A percentile compares a stretch with the other conserved stretches of the same genome.
Conservation (phyloP, 495 filamentous ascomycete species). For the Aspergillus cavernicola region DNA sequence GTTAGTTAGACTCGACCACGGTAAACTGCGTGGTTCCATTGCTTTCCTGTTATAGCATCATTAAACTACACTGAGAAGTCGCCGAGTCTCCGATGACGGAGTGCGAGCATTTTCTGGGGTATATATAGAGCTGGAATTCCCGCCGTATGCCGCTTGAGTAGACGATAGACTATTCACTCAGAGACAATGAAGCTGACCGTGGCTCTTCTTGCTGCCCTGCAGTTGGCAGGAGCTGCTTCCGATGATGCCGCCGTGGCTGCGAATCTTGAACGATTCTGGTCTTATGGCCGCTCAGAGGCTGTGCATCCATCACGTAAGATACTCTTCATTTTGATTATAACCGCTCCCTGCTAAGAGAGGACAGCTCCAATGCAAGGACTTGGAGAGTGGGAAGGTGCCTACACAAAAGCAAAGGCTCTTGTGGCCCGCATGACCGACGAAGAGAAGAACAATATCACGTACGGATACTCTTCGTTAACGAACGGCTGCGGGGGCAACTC, state of each 20-base stretch:
- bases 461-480: constrained; percentile 23
- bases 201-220: not conserved
- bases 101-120: too few relatives aligned
- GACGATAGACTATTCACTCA: too few relatives aligned
- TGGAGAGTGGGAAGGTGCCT: constrained; percentile 45
- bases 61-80: too few relatives aligned
- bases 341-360: too few relatives aligned
- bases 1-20: too few relatives aligned
- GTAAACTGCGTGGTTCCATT: too few relatives aligned
- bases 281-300: constrained; percentile 55
- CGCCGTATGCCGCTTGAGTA: too few relatives aligned
- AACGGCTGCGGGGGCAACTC: constrained; percentile 53
- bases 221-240: not conserved
- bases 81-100: too few relatives aligned
- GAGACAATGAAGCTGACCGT: not conserved
- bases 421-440: constrained; percentile 7
- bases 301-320: constrained; percentile 51
- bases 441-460: constrained; percentile 46
- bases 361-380: not conserved
- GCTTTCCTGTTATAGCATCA: too few relatives aligned
- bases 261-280: constrained; percentile 21
- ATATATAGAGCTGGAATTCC: too few relatives aligned
- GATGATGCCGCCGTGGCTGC: not conserved
- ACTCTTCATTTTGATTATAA: not conserved
- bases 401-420: constrained; percentile 41